Evolutionary conservation across 805 yeast species (phyloP), one percentile per base, ranked within the genome.

Genomic region (Ogataea saltuana): DNA sequence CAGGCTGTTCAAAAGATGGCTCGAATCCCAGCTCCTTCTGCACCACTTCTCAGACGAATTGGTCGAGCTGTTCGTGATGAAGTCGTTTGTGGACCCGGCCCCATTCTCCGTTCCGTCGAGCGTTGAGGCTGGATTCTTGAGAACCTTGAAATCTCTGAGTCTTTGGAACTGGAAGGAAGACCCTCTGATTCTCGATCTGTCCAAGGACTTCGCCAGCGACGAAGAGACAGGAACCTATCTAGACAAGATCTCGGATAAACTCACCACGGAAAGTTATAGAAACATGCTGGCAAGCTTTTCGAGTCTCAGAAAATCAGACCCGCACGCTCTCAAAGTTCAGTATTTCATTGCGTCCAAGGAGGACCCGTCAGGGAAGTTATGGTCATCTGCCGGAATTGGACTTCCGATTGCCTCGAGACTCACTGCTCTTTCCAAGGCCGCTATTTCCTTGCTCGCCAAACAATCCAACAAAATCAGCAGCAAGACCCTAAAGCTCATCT

Each of bases 81-180:
- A 85, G 54, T 87, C 88, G 15, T 93, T 91, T 67, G 84, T 88
- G 34, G 95, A 89, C 58, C 83, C 90, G 7, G 81, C 86, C 0
- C 96, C 97, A n/a, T 90, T 76, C 66, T 73, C 80, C 1, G 75
- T 80, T 2, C 98, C 99, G 3, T 78, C 83, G 20, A 81, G 91
- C 42, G 80, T 84, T 7, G 83, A 81, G 49, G 75, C 84, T 42
- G 99, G 96, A 5, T 88, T 93, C 60, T 68, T 87, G 45, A 81
- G 93, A 46, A 75, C 83, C 10, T 61, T 93, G 28, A 70, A 77
- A 35, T 86, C 84, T 55, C 62, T 93, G 33, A 75, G 95, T 19
- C 67, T 66, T 32, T 93, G 99, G 99, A 89, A 93, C 63, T 93
- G 99, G 99, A 84, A 79, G 55, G 95, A 86, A 49, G 88, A 84